phyloP scores from a whole-genome alignment of 192 early-diverging fungal genomes.

The Gigaspora rosea region DNA sequence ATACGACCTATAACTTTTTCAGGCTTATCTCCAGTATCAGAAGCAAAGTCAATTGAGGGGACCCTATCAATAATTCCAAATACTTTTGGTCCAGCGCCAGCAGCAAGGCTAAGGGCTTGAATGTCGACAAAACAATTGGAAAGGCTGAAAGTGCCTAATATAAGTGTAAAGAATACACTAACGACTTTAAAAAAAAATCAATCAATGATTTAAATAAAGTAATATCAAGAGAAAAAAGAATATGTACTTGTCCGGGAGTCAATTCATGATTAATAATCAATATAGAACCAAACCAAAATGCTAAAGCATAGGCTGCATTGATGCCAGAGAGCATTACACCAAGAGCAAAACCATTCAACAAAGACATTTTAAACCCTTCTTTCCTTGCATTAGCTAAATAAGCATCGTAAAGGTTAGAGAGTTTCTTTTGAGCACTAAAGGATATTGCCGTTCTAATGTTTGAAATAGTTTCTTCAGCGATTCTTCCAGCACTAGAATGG shows the following conservation, averaged over 20 bases:
- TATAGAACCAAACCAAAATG: no score
- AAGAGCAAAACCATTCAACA: constrained; percentile 72
- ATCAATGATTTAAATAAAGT: no score
- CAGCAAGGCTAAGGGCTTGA: no score
- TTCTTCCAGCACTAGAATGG: constrained; percentile 78
- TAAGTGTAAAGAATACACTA: constrained; percentile 71
- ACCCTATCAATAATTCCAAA: constrained; percentile 81
- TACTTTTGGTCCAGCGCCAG: constrained; percentile 80
- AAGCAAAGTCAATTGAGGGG: constrained; percentile 72
- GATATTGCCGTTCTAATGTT: constrained; percentile 83
- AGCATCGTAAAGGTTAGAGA: constrained; percentile 54
- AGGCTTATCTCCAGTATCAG: constrained; percentile 45
- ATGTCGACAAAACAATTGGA: constrained; percentile 71
- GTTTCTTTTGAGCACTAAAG: constrained; percentile 78
- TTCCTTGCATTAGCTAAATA: no score
- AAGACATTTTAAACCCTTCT: constrained; percentile 54
- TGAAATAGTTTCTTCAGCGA: constrained; percentile 83
- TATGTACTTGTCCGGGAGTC: no score
- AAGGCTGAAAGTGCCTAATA: constrained; percentile 68
- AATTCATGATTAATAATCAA: no score
- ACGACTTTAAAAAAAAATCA: no score
- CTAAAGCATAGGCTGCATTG: no score
- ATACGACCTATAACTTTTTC: no score
- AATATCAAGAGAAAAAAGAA: no score
- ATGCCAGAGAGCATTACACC: constrained; percentile 69